Evolutionary conservation across 1,139 yeast species (phyloP).

Genomic region (Williopsis jadinii): DNA sequence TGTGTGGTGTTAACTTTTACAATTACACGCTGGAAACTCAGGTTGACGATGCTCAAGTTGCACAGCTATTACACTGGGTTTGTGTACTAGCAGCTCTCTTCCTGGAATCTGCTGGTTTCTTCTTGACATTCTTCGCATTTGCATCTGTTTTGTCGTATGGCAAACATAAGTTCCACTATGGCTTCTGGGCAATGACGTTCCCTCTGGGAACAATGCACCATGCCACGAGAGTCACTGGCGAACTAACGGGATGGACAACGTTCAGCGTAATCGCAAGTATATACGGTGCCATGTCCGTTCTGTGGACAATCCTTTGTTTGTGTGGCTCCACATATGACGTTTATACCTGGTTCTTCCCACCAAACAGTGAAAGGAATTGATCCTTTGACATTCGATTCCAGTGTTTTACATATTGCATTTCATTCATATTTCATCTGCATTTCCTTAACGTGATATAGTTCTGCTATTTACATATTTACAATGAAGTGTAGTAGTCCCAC

Average conservation of each 20-base stretch:
- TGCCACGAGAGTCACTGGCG: constrained; percentile 46
- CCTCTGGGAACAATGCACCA: constrained; percentile 81
- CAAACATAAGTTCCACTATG: constrained; percentile 41
- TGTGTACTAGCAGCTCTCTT: constrained; percentile 35
- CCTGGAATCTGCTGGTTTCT: constrained; percentile 55
- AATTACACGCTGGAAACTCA: constrained; percentile 4
- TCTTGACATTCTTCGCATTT: constrained; percentile 52
- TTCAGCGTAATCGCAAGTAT: constrained; percentile 58
- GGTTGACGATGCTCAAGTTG: background rate
- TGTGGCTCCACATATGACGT: background rate
- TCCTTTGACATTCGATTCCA: background rate
- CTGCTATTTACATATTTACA: background rate
- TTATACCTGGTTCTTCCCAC: background rate
- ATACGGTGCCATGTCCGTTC: constrained; percentile 35
- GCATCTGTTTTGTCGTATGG: constrained; percentile 36
- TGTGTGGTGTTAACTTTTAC: constrained; percentile 42
- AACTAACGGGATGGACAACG: constrained; percentile 37
- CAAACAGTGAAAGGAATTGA: background rate
- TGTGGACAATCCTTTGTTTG: background rate
- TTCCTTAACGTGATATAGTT: background rate
- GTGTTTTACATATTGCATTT: background rate
- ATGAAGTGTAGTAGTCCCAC: constrained; percentile 38
- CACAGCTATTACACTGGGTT: background rate
- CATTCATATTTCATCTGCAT: background rate
- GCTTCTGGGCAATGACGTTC: constrained; percentile 87